Percentiles rank a stretch among this genome's conserved stretches.
Conservation (phyloP, 352 stramenopile species). For the Pythium sukuiense region DNA sequence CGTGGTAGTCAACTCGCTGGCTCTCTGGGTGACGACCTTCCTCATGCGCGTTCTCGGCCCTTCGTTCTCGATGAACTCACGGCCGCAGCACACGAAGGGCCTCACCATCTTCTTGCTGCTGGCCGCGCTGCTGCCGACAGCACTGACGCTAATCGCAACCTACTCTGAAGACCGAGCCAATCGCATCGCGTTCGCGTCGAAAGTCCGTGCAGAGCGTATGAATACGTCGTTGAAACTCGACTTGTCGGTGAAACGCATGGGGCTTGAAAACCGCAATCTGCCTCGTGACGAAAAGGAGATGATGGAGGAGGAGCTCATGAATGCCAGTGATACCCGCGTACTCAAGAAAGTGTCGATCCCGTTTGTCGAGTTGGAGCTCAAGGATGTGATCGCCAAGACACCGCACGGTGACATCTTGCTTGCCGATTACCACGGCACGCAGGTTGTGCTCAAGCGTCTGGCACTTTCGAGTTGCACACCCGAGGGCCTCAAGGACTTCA, state of each 20-base stretch:
- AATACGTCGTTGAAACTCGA: constrained; percentile 84
- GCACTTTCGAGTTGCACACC: constrained; percentile 56
- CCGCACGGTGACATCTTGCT: constrained; percentile 63
- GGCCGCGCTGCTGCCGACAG: constrained; percentile 61
- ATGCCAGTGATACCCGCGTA: constrained; percentile 49
- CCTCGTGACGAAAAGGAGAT: constrained; percentile 56
- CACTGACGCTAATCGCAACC: constrained; percentile 65
- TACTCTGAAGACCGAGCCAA: constrained; percentile 75
- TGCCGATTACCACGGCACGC: constrained; percentile 73
- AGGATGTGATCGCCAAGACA: constrained; percentile 74
- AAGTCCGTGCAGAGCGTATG: constrained; percentile 73
- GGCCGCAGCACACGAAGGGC: constrained; percentile 38
- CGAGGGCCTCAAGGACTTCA: constrained; percentile 70
- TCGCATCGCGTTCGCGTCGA: constrained; percentile 69
- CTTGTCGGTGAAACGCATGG: constrained; percentile 68
- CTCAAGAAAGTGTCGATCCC: constrained; percentile 75
- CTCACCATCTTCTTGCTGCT: constrained; percentile 64
- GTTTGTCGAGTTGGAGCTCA: constrained; percentile 70
- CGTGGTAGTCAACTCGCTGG: constrained; percentile 50
- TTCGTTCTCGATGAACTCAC: constrained; percentile 54
- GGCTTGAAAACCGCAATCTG: constrained; percentile 66
- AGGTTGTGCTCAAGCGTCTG: constrained; percentile 78
- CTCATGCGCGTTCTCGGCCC: constrained; percentile 42
- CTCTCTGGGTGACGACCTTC: constrained; percentile 63
- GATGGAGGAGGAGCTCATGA: constrained; percentile 47